phyloP scores from a whole-genome alignment of 768 basidiomycete genomes.

The Coprinellus aureogranulatus region DNA sequence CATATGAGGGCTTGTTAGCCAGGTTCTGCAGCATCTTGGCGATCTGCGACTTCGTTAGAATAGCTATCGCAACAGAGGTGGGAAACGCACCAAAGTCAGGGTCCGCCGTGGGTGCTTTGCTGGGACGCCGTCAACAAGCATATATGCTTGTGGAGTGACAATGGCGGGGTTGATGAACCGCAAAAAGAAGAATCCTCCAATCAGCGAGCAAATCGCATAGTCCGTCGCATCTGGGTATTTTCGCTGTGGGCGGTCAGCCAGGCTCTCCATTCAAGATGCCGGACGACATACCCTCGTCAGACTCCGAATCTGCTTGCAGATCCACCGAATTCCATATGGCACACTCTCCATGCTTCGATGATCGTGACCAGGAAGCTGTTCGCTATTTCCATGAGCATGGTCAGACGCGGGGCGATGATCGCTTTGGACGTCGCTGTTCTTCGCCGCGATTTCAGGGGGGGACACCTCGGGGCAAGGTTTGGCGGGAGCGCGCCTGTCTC shows the following conservation, averaged over 20 bases:
- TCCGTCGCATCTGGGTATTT: constrained; percentile 99
- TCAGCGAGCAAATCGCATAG: constrained; percentile 96
- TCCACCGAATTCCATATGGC: constrained; percentile 99
- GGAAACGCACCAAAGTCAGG: constrained; percentile 72
- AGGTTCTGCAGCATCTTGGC: constrained; percentile 99
- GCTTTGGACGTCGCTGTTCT: constrained; percentile 95
- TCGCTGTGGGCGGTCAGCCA: constrained; percentile 49
- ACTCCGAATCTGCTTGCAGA: constrained; percentile 98
- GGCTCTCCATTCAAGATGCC: neutral
- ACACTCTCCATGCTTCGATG: constrained; percentile 99
- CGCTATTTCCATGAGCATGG: constrained; percentile 99
- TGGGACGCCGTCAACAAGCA: constrained; percentile 97
- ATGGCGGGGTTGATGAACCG: constrained; percentile 99
- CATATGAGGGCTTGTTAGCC: constrained; percentile 97
- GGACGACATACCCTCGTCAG: constrained; percentile 73
- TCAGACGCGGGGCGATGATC: constrained; percentile 93
- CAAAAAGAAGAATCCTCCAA: constrained; percentile 99
- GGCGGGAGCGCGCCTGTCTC: constrained; percentile 90
- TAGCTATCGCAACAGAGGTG: neutral
- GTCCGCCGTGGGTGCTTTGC: constrained; percentile 97
- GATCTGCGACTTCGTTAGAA: constrained; percentile 54
- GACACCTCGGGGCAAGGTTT: constrained; percentile 89
- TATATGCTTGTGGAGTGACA: constrained; percentile 98
- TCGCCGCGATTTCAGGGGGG: constrained; percentile 91
- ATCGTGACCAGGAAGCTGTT: constrained; percentile 97